Conservation (phyloP, 2,329 filamentous ascomycete genomes). For the Incumbomyces delicatus region DNA sequence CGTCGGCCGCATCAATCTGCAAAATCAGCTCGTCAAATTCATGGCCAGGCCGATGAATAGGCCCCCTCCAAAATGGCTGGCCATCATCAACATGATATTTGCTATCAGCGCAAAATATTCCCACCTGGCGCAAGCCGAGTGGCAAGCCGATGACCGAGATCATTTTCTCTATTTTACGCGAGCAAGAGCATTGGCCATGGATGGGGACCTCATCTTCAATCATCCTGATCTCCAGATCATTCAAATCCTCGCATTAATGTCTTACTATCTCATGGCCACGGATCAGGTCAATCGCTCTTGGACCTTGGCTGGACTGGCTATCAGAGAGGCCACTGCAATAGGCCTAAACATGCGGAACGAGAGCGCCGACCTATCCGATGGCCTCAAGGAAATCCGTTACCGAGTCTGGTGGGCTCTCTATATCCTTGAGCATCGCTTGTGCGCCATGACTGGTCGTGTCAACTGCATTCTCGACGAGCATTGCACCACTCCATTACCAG, state of each 20-base stretch:
- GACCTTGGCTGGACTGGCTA: slow-evolving; percentile 32
- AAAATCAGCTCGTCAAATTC: slow-evolving; percentile 31
- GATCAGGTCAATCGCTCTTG: slow-evolving; percentile 38
- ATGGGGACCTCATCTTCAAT: slow-evolving; percentile 32
- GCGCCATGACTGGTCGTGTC: slow-evolving; percentile 37
- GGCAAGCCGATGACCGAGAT: slow-evolving; percentile 33
- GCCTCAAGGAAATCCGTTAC: slow-evolving; percentile 37
- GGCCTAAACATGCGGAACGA: slow-evolving; percentile 37
- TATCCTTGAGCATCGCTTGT: slow-evolving; percentile 34
- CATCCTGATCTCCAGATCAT: slow-evolving; percentile 38
- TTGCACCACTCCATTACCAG: slow-evolving; percentile 34
- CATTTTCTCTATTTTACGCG: slow-evolving; percentile 36
- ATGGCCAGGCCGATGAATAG: slow-evolving; percentile 18
- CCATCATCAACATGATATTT: slow-evolving; percentile 39
- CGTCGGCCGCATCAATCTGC: slow-evolving; percentile 33
- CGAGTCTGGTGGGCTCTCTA: slow-evolving; percentile 39
- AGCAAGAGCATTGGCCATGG: slow-evolving; percentile 34
- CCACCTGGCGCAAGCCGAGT: slow-evolving; percentile 33
- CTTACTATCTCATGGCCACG: slow-evolving; percentile 34
- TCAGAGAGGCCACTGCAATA: slow-evolving; percentile 34
- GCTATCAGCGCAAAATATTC: slow-evolving; percentile 36
- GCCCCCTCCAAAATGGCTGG: slow-evolving; percentile 34
- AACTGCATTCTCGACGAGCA: slow-evolving; percentile 34
- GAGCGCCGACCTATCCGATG: slow-evolving; percentile 27
- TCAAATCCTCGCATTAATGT: slow-evolving; percentile 33